A percentile compares a stretch with the other conserved stretches of the same genome.
Conservation (phyloP, 352 stramenopile genomes). For the Phytopythium mirpurense region DNA sequence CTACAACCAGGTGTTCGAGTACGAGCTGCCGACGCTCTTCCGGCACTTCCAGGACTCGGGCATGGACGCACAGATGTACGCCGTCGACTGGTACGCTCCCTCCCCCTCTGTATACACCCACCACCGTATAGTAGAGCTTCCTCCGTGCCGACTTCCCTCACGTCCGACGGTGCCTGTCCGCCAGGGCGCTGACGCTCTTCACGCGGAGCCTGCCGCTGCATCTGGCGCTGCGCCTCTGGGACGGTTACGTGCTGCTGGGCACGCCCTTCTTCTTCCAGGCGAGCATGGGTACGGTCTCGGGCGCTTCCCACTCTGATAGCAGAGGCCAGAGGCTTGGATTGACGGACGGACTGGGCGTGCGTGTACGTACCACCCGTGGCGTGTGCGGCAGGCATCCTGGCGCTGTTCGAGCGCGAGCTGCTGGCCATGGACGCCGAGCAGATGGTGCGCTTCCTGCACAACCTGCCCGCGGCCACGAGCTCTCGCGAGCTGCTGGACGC, state of each 20-base stretch:
- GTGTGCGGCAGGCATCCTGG: conserved; percentile 42
- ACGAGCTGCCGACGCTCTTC: conserved; percentile 60
- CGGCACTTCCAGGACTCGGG: conserved; percentile 62
- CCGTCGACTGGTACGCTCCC: conserved; percentile 70
- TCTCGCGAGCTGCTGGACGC: conserved; percentile 59
- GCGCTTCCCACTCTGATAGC: too few species aligned
- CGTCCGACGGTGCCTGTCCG: too few species aligned
- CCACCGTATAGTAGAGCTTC: too few species aligned
- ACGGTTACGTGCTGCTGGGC: conserved; percentile 76
- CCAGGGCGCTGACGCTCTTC: conserved; percentile 81
- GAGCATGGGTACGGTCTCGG: conserved; percentile 53
- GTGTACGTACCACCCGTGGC: too few species aligned
- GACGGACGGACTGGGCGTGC: too few species aligned
- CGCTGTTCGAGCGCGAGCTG: conserved; percentile 64
- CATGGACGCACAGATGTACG: conserved; percentile 86
- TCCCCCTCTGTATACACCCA: background rate
- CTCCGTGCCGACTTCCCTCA: too few species aligned
- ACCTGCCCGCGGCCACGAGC: conserved; percentile 55
- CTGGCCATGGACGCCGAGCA: conserved; percentile 69
- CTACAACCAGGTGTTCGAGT: conserved; percentile 78
- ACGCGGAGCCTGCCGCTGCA: conserved; percentile 69
- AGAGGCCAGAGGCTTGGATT: too few species aligned
- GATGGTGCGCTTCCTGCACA: conserved; percentile 77
- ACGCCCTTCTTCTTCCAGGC: conserved; percentile 86
- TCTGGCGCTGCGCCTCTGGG: conserved; percentile 73